Evolutionary conservation across 306 rosid species (phyloP).

Genomic region (Dalbergia cultrata): DNA sequence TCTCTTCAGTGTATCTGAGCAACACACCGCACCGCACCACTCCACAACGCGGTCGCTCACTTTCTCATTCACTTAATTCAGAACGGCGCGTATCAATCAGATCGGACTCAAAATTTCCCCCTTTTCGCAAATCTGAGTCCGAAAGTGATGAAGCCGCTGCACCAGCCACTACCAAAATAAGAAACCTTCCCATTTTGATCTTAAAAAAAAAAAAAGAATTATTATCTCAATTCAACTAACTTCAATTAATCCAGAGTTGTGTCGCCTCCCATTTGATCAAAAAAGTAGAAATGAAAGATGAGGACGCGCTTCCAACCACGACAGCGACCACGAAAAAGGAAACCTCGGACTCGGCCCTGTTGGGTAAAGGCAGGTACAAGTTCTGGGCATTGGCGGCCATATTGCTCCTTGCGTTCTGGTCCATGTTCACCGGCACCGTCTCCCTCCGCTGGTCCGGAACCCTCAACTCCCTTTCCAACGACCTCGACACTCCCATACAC

Average conservation of each 20-base stretch:
- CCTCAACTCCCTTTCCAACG: constrained; percentile 74
- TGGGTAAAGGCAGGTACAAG: constrained; percentile 87
- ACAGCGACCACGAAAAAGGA: constrained; percentile 68
- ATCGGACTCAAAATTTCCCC: constrained; percentile 43
- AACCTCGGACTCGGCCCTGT: constrained; percentile 59
- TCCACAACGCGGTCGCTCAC: not conserved
- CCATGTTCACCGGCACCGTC: constrained; percentile 97
- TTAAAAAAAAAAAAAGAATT: not conserved
- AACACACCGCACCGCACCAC: constrained; percentile 8
- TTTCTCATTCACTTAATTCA: not conserved
- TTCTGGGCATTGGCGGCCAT: constrained; percentile 96
- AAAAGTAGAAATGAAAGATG: constrained; percentile 82
- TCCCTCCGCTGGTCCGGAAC: constrained; percentile 95
- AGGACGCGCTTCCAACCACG: constrained; percentile 79
- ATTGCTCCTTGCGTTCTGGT: constrained; percentile 93
- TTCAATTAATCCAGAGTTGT: not conserved
- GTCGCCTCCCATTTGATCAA: constrained; percentile 38
- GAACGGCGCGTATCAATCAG: not conserved
- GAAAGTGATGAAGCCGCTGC: constrained; percentile 43
- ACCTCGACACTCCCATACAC: constrained; percentile 67
- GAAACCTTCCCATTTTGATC: not conserved
- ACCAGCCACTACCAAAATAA: constrained; percentile 9
- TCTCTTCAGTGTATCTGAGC: constrained; percentile 36
- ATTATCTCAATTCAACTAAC: not conserved
- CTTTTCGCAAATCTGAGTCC: constrained; percentile 42